Evolutionary conservation across 2,329 filamentous ascomycete genomes (phyloP).

Genomic region (Fusarium sp.): DNA sequence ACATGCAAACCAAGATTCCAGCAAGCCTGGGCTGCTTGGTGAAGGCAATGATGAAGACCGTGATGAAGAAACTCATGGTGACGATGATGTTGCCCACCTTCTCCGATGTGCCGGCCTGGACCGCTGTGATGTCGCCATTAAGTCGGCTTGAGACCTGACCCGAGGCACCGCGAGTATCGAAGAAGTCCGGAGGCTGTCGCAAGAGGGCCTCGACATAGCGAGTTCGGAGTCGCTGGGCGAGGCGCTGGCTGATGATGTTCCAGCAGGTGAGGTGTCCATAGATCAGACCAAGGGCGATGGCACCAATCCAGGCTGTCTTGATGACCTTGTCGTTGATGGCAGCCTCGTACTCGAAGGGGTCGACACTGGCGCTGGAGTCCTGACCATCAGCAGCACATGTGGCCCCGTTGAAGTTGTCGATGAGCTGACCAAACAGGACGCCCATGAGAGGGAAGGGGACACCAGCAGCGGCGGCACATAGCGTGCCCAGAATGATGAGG

Average conservation of each 20-base stretch:
- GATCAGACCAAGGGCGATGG: slow-evolving; percentile 67
- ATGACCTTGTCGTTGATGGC: slow-evolving; percentile 65
- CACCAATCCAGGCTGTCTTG: slow-evolving; percentile 65
- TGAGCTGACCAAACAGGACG: slow-evolving; percentile 68
- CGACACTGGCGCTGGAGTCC: slow-evolving; percentile 11
- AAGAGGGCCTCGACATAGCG: slow-evolving; percentile 65
- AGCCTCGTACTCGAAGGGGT: slow-evolving; percentile 48
- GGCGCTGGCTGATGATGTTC: slow-evolving; percentile 67
- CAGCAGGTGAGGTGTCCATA: slow-evolving; percentile 70
- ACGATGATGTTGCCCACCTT: slow-evolving; percentile 72
- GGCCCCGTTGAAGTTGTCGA: slow-evolving; percentile 66
- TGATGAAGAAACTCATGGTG: slow-evolving; percentile 69
- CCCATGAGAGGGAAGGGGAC: slow-evolving; percentile 69
- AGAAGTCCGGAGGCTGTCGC: slow-evolving; percentile 68
- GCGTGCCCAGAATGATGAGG: slow-evolving; percentile 51
- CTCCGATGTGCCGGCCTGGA: slow-evolving; percentile 73
- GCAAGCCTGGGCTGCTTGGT: slow-evolving; percentile 68
- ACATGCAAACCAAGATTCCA: slow-evolving; percentile 67
- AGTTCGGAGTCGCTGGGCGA: slow-evolving; percentile 68
- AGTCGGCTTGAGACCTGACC: slow-evolving; percentile 71
- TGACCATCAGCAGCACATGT: slow-evolving; percentile 53
- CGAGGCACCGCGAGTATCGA: slow-evolving; percentile 64
- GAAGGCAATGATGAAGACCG: slow-evolving; percentile 71
- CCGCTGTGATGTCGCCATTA: slow-evolving; percentile 69
- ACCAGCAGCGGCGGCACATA: slow-evolving; percentile 63